Evolutionary conservation across 2,329 filamentous ascomycete genomes (phyloP).

Genomic region (Clonostachys chloroleuca): DNA sequence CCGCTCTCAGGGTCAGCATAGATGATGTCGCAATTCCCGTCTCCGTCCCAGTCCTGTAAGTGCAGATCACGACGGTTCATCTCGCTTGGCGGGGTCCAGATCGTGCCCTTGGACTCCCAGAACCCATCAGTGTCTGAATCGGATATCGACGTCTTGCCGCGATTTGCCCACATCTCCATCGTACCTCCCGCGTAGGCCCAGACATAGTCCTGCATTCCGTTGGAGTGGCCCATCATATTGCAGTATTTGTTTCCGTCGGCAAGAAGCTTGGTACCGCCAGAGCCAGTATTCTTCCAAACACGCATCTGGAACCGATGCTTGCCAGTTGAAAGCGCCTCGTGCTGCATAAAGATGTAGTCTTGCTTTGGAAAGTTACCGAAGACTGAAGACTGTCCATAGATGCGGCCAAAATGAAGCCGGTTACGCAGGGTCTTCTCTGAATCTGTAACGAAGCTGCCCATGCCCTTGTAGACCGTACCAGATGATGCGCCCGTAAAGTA

Average conservation of each 20-base stretch:
- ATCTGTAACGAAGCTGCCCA: too few relatives aligned
- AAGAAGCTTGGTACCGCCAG: conserved; percentile 6
- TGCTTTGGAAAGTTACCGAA: conserved; percentile 1
- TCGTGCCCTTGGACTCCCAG: too few relatives aligned
- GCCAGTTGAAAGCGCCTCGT: background rate
- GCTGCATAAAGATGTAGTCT: conserved; percentile 5
- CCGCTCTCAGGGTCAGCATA: conserved; percentile 16
- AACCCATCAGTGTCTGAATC: too few relatives aligned
- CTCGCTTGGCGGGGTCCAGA: too few relatives aligned
- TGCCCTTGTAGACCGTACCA: too few relatives aligned
- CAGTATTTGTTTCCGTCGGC: conserved; percentile 5
- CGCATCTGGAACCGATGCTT: background rate
- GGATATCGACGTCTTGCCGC: too few relatives aligned
- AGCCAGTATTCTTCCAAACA: conserved; percentile 8
- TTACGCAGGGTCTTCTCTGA: too few relatives aligned
- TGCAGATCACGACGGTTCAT: conserved; percentile 20
- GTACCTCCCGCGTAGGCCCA: too few relatives aligned
- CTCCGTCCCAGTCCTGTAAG: conserved; percentile 28
- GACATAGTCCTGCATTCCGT: conserved; percentile 1
- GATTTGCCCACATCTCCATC: too few relatives aligned
- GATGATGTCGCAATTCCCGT: conserved; percentile 26
- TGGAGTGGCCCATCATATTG: conserved; percentile 7
- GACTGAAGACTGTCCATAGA: background rate
- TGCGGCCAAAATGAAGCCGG: too few relatives aligned
- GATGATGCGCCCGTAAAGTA: too few relatives aligned